Evolutionary conservation across 306 rosid genomes (phyloP).

Genomic region (Rubus parviflorus): DNA sequence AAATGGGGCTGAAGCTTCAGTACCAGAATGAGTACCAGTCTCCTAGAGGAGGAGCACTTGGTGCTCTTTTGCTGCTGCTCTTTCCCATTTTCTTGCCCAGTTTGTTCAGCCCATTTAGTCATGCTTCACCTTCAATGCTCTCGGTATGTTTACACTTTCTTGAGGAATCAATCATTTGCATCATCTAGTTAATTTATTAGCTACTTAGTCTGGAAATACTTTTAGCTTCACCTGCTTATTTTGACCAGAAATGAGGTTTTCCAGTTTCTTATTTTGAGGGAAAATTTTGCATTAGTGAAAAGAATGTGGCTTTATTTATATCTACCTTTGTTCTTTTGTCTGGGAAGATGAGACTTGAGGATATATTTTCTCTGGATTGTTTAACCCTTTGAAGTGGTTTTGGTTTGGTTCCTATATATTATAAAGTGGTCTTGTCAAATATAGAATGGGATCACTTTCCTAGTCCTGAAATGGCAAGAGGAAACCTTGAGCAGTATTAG

Average conservation of each 20-base stretch:
- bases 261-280: not conserved
- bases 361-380: not conserved
- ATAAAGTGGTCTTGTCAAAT: not conserved
- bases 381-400: not conserved
- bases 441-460: not conserved
- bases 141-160: conserved; percentile 42
- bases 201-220: not conserved
- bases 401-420: not conserved
- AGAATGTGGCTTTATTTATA: not conserved
- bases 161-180: not conserved
- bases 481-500: not conserved
- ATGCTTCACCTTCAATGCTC: conserved; percentile 59
- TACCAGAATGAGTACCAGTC: conserved; percentile 22
- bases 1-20: conserved; percentile 37
- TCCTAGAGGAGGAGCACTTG: conserved; percentile 38
- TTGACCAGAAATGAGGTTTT: conserved; percentile 9
- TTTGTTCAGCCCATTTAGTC: conserved; percentile 60
- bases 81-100: conserved; percentile 58
- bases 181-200: not conserved
- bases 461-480: not conserved
- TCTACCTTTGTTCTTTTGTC: not conserved
- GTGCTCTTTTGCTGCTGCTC: conserved; percentile 49
- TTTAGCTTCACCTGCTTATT: conserved; percentile 2
- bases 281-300: not conserved
- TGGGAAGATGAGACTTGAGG: not conserved